Evolutionary conservation across 1,139 yeast species (phyloP).

Genomic region (Diutina sp.): DNA sequence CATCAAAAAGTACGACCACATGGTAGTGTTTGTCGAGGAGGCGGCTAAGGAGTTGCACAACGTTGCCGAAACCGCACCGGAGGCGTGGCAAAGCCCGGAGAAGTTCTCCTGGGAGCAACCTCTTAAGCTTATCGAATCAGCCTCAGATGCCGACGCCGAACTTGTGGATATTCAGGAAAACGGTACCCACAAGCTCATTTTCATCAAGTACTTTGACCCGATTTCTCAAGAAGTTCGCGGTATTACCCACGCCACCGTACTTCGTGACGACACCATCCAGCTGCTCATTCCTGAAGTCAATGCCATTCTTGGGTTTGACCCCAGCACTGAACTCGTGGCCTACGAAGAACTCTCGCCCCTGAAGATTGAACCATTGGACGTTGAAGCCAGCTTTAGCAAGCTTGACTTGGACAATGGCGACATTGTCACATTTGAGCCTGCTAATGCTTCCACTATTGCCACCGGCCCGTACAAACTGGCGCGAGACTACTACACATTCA

Average conservation of each 20-base stretch:
- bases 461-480: constrained; percentile 17
- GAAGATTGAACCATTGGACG: constrained; percentile 39
- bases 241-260: constrained; percentile 46
- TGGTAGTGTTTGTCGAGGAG: constrained; percentile 38
- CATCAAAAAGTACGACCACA: constrained; percentile 28
- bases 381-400: constrained; percentile 37
- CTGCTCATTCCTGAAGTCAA: constrained; percentile 31
- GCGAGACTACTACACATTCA: constrained; percentile 45
- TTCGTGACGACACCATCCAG: constrained; percentile 34
- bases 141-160: neutral
- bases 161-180: neutral
- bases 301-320: constrained; percentile 30
- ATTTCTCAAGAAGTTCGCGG: constrained; percentile 43
- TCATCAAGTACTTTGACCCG: constrained; percentile 62
- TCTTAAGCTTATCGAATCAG: constrained; percentile 5
- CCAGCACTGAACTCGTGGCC: constrained; percentile 25
- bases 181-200: constrained; percentile 29
- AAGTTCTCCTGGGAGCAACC: constrained; percentile 13
- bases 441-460: constrained; percentile 9
- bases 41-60: constrained; percentile 18
- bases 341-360: constrained; percentile 65
- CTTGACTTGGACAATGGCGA: constrained; percentile 73
- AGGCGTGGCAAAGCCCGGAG: constrained; percentile 9
- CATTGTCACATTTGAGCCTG: constrained; percentile 34
- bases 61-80: constrained; percentile 8